These are phyloP conservation scores for Linnemannia exigua DNA, from an alignment of 192 early-diverging fungal genomes.

Conservation along the genomic window DNA sequence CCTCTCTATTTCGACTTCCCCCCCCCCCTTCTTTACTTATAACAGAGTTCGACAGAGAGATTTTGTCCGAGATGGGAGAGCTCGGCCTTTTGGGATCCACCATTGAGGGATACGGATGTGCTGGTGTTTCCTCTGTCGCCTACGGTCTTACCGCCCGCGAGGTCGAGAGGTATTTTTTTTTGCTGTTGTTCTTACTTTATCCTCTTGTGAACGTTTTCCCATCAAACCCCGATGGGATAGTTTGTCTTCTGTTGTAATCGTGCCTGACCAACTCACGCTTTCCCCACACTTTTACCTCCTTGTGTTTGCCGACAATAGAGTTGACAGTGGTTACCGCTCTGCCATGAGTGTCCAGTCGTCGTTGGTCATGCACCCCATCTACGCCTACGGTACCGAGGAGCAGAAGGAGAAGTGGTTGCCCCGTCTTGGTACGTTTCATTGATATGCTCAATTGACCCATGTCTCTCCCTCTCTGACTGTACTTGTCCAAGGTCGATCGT, in stretches of 20 bases:
- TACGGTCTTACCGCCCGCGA: slow-evolving; percentile 98
- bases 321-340: slow-evolving; percentile 97
- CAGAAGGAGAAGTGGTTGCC: slow-evolving; percentile 96
- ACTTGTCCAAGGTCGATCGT: background rate
- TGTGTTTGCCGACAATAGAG: slow-evolving; percentile 56
- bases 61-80: slow-evolving; percentile 95
- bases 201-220: background rate
- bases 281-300: background rate
- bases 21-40: background rate
- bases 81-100: slow-evolving; percentile 94
- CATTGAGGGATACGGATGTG: slow-evolving; percentile 96
- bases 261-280: background rate
- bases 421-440: slow-evolving; percentile 71
- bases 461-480: background rate
- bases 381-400: slow-evolving; percentile 91
- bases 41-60: slow-evolving; percentile 88
- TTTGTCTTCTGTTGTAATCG: background rate
- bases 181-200: background rate
- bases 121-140: slow-evolving; percentile 96
- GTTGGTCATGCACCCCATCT: slow-evolving; percentile 98
- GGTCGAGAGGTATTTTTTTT: slow-evolving; percentile 80
- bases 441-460: background rate
- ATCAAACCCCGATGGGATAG: background rate
- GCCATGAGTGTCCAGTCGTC: slow-evolving; percentile 99
- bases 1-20: background rate